phyloP scores from a whole-genome alignment of 495 filamentous ascomycete genomes.

The Penicillium waksmanii region DNA sequence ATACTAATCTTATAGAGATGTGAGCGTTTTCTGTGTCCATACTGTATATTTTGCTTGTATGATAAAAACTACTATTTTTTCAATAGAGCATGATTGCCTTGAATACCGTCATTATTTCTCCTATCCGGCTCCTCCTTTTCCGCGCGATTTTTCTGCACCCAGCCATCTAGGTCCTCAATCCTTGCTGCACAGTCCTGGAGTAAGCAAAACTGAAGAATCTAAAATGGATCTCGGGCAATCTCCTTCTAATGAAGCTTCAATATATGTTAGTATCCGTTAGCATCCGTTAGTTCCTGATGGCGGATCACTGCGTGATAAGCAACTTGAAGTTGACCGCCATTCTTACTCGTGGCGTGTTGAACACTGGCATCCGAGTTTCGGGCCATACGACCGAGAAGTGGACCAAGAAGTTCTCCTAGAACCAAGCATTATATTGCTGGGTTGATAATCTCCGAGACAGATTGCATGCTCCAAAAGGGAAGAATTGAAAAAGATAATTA shows the following conservation, averaged over 20 bases:
- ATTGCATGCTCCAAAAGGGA: background rate
- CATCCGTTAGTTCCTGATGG: background rate
- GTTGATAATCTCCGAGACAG: conserved; percentile 7
- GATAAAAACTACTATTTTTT: conserved; percentile 2
- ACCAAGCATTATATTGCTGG: conserved; percentile 4
- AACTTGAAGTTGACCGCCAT: background rate
- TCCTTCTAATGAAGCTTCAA: background rate
- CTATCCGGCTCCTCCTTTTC: background rate
- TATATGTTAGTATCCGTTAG: background rate
- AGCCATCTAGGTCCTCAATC: background rate
- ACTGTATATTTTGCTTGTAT: conserved; percentile 8
- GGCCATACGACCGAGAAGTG: background rate
- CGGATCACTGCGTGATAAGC: background rate
- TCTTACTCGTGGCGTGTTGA: background rate
- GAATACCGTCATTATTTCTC: too few relatives aligned
- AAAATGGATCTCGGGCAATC: conserved; percentile 1
- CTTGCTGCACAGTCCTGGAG: background rate
- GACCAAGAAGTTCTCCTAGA: conserved; percentile 3
- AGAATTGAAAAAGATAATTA: background rate
- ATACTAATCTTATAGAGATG: background rate
- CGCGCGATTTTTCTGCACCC: background rate
- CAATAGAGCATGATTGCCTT: too few relatives aligned
- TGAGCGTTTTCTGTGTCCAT: conserved; percentile 2
- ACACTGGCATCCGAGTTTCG: background rate
- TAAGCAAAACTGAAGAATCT: background rate